These are phyloP conservation scores for Pigoraptor vietnamica DNA, from an alignment of 78 protist genomes.

Conservation along the genomic window DNA sequence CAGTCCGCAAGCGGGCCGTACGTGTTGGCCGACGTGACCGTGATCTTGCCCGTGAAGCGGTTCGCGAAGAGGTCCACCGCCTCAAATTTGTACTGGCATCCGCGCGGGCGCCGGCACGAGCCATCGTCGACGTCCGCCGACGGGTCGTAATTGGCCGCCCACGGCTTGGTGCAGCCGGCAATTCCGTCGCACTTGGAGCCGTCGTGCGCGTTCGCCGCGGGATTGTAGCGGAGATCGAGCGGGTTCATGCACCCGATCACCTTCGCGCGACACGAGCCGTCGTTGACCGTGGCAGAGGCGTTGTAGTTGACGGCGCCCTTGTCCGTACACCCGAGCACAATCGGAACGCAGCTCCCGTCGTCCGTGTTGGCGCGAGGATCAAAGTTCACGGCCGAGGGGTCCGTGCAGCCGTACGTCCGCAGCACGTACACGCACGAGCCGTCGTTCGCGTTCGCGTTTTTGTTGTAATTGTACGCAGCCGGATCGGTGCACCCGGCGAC, in stretches of 20 bases:
- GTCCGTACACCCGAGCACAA: not conserved
- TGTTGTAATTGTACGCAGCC: not conserved
- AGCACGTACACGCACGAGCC: not conserved
- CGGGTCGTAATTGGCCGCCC: not conserved
- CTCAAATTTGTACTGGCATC: not conserved
- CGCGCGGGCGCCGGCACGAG: not conserved
- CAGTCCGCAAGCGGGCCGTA: not conserved
- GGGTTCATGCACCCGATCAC: not conserved
- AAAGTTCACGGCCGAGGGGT: not conserved
- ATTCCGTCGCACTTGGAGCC: not conserved
- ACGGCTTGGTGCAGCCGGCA: not conserved
- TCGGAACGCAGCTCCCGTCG: not conserved
- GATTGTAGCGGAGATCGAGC: not conserved
- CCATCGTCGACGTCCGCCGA: not conserved
- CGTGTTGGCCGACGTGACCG: not conserved
- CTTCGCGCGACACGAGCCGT: not conserved
- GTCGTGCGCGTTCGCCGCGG: not conserved
- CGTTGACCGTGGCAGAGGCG: not conserved
- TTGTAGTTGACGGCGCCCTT: not conserved
- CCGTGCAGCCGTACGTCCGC: not conserved
- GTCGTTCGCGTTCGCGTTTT: not conserved
- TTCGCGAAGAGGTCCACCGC: not conserved
- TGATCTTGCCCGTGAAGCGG: not conserved
- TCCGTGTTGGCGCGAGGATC: not conserved
- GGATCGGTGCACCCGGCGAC: slow-evolving; percentile 1